phyloP scores from a whole-genome alignment of 1,139 yeast genomes.

The Saccharomyces hybrid region DNA sequence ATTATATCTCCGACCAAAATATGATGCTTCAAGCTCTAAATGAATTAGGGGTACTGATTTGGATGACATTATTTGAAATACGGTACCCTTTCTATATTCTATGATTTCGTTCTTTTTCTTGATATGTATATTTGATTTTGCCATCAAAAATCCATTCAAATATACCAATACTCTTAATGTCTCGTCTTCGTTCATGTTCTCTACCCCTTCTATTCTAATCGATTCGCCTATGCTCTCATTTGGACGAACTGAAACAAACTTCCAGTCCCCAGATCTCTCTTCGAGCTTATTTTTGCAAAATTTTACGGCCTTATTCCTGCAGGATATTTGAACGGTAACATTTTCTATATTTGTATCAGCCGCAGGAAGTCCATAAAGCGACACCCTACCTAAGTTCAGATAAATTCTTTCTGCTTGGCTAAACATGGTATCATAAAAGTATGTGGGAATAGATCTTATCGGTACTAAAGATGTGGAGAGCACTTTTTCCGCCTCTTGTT shows the following conservation, averaged over 20 bases:
- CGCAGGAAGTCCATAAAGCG: slow-evolving; percentile 19
- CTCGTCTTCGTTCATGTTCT: slow-evolving; percentile 42
- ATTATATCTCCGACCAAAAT: slow-evolving; percentile 64
- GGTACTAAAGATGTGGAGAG: slow-evolving; percentile 38
- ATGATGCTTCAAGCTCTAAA: slow-evolving; percentile 54
- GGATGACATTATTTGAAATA: slow-evolving; percentile 28
- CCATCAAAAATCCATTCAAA: slow-evolving; percentile 55
- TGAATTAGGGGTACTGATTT: slow-evolving; percentile 32
- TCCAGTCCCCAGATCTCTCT: slow-evolving; percentile 50
- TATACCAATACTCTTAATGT: slow-evolving; percentile 51
- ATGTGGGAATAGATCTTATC: slow-evolving; percentile 48
- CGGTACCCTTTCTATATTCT: slow-evolving; percentile 30
- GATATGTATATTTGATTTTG: slow-evolving; percentile 39
- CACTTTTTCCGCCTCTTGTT: slow-evolving; percentile 32
- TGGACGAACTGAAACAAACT: slow-evolving; percentile 68
- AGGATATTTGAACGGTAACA: slow-evolving; percentile 43
- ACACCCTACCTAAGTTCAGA: slow-evolving; percentile 48
- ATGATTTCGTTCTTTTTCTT: slow-evolving; percentile 33
- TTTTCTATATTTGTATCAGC: slow-evolving; percentile 27
- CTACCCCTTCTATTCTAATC: slow-evolving; percentile 51
- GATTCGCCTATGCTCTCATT: slow-evolving; percentile 70
- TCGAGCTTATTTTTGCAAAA: slow-evolving; percentile 69
- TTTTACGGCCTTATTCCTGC: slow-evolving; percentile 38
- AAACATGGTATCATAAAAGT: slow-evolving; percentile 56
- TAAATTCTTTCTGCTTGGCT: slow-evolving; percentile 55